Conservation (phyloP, 129 eudicot species). For the Glebionis coronaria region DNA sequence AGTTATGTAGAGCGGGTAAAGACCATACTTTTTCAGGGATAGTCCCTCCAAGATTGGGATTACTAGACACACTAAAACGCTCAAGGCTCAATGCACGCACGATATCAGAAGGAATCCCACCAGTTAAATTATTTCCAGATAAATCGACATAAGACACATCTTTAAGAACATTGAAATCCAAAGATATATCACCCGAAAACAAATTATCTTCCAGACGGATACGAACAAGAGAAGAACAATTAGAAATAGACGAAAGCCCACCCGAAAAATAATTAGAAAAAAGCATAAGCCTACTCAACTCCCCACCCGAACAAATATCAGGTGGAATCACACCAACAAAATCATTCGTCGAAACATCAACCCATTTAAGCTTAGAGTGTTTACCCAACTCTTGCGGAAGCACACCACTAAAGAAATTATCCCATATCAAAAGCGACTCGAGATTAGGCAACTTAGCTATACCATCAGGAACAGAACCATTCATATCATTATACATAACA, state of each 20-base stretch:
- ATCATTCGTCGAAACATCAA: slow-evolving; percentile 87
- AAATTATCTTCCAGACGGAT: slow-evolving; percentile 75
- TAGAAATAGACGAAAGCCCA: slow-evolving; percentile 56
- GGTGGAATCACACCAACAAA: slow-evolving; percentile 67
- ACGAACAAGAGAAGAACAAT: slow-evolving; percentile 82
- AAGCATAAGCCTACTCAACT: slow-evolving; percentile 56
- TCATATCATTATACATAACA: slow-evolving; percentile 75
- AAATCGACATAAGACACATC: slow-evolving; percentile 59
- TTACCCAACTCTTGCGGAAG: slow-evolving; percentile 75
- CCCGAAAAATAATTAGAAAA: slow-evolving; percentile 85
- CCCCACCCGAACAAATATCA: slow-evolving; percentile 63
- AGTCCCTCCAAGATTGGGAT: slow-evolving; percentile 67
- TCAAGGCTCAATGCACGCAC: slow-evolving; percentile 53
- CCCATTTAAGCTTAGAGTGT: slow-evolving; percentile 64
- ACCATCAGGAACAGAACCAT: slow-evolving; percentile 77
- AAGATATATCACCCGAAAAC: slow-evolving; percentile 78
- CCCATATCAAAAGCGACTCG: slow-evolving; percentile 83
- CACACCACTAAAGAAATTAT: slow-evolving; percentile 68
- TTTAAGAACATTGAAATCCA: slow-evolving; percentile 43
- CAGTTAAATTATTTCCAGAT: slow-evolving; percentile 37
- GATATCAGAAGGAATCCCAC: slow-evolving; percentile 73
- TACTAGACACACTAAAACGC: slow-evolving; percentile 75
- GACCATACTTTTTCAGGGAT: slow-evolving; percentile 67
- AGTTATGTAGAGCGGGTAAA: slow-evolving; percentile 55
- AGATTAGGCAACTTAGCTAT: slow-evolving; percentile 68